Base-by-base conservation (phyloP, 345 rosid species). In the Iberis pinnata region DNA sequence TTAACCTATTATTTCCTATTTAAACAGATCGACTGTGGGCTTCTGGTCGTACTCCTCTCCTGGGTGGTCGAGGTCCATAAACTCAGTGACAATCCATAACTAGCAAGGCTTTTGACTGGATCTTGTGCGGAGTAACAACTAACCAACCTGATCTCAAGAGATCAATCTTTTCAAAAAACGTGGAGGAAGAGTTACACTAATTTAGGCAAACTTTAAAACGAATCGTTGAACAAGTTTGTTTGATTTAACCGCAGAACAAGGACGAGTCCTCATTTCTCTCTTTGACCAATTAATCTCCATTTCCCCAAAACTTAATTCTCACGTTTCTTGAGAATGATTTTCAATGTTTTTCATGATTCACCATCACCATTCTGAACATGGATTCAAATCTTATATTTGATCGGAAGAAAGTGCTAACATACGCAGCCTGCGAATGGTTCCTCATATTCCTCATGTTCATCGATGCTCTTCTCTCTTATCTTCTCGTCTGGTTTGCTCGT, bases 371-470 rank as follows among this genome's bases (percentile, higher is more conserved):
- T 18, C n/a, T 58, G 56, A 63, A 47, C 4, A 20, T 46, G 61
- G 61, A 40, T 41, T 35, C 67, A 46, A 33, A 38, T 25, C 19
- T 56, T 41, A 49, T 60, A 20, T 67, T 51, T 41, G 49, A 52
- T 43, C 56, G 53, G 0, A 60, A 53, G 16, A 32, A 60, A 6
- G 64, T 63, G 40, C 70, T 86, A 39, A 71, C 74, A 3, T 60
- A 70, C 40, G 78, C 80, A 55, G 76, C 79, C 42, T 76, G 83
- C 43, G 95, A 86, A 75, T 86, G 90, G 86, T 38, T 80, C 15
- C 62, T 86, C 37, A 86, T 86, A 26, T 63, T 60, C 52, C 74
- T 86, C 69, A 75, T 86, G 71, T 63, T 83, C 48, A 38, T 78
- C 48, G 74, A 82, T 56, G 88, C 88, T 15, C 63, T 67, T 51